Conservation (phyloP, 768 basidiomycete genomes). For the Hygrophoropsis aurantiaca region DNA sequence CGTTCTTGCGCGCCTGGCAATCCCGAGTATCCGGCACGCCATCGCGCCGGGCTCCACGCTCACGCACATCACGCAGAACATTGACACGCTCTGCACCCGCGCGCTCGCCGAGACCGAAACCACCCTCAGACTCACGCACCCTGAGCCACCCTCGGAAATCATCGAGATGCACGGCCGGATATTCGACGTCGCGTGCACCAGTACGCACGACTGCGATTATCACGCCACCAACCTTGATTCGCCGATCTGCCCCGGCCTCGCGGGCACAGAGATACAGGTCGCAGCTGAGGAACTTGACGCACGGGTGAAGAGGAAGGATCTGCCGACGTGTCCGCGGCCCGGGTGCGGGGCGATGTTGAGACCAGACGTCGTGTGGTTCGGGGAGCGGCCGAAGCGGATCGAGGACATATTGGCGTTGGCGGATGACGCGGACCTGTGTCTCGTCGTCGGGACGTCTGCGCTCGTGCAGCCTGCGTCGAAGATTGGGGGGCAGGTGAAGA, state of each 20-base stretch:
- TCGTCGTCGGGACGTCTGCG: conserved; percentile 35
- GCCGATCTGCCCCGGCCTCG: conserved; percentile 24
- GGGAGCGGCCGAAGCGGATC: conserved; percentile 21
- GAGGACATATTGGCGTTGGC: conserved; percentile 20
- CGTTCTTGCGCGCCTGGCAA: conserved; percentile 10
- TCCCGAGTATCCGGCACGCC: conserved; percentile 1
- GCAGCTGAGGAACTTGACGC: conserved; percentile 7
- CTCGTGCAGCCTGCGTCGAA: conserved; percentile 21
- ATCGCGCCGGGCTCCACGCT: conserved; percentile 20
- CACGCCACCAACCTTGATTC: conserved; percentile 8
- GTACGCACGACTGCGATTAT: conserved; percentile 16
- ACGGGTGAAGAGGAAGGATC: conserved; percentile 40
- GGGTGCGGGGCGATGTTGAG: conserved; percentile 22
- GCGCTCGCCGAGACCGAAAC: conserved; percentile 7
- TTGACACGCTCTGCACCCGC: conserved; percentile 15
- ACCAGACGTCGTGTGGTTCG: conserved; percentile 35
- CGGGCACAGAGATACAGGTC: too few species aligned
- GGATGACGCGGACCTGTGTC: conserved; percentile 22
- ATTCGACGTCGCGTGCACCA: conserved; percentile 42
- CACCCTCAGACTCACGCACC: background rate
- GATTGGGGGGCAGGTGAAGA: conserved; percentile 7
- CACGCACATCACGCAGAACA: conserved; percentile 21
- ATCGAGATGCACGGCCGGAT: conserved; percentile 67
- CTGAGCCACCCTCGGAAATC: conserved; percentile 4
- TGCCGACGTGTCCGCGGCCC: conserved; percentile 24